Percentiles rank a stretch among this genome's conserved stretches.
Conservation (phyloP, 1,139 yeast species). For the Taiozyma sp. region DNA sequence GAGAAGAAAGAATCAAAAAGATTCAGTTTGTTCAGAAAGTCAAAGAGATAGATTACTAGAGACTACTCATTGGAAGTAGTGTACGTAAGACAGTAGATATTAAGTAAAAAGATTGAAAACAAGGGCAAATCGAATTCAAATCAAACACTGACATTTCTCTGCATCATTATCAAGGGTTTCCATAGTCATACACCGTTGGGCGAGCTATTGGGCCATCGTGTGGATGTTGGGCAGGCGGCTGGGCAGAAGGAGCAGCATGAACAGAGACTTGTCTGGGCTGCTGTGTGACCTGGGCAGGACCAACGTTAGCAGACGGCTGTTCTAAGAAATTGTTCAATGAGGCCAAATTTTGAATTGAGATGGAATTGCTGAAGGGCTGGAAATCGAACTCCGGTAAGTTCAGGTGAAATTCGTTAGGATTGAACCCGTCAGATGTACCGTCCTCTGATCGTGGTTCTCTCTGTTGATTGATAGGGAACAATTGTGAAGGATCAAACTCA, state of each 20-base stretch:
- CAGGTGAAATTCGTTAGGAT: slow-evolving; percentile 18
- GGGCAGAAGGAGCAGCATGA: not conserved
- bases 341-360: slow-evolving; percentile 20
- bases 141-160: not conserved
- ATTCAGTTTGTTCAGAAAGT: slow-evolving; percentile 9
- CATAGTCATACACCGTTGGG: not conserved
- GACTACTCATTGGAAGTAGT: not conserved
- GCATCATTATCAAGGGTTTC: not conserved
- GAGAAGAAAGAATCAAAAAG: slow-evolving; percentile 16
- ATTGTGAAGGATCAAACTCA: slow-evolving; percentile 22
- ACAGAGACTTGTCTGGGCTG: not conserved
- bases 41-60: slow-evolving; percentile 6
- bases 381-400: slow-evolving; percentile 23
- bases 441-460: slow-evolving; percentile 7
- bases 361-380: slow-evolving; percentile 17
- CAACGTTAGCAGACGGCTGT: slow-evolving; percentile 1
- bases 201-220: not conserved
- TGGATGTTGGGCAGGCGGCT: not conserved
- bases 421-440: slow-evolving; percentile 8
- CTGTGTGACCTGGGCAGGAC: not conserved
- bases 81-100: not conserved
- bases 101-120: not conserved
- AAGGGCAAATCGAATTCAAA: not conserved
- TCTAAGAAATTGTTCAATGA: slow-evolving; percentile 16
- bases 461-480: slow-evolving; percentile 16